Evolutionary conservation across 805 yeast genomes (phyloP).

Genomic region (Kuraishia cidri): DNA sequence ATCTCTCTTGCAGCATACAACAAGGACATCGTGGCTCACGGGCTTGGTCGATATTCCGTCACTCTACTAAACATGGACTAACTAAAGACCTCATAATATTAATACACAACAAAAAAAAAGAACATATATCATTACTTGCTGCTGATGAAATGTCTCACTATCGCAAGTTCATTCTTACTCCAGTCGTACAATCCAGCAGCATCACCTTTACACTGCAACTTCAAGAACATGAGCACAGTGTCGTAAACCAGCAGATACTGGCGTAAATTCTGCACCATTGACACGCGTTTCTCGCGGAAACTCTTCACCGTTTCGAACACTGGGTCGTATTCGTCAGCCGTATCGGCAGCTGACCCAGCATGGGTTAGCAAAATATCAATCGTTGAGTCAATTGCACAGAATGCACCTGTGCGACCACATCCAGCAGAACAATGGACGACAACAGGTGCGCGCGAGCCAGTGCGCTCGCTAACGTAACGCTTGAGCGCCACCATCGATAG

Average conservation of each 20-base stretch:
- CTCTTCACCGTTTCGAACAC: constrained; percentile 35
- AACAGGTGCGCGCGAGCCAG: constrained; percentile 49
- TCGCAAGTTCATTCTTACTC: no score
- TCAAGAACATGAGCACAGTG: no score
- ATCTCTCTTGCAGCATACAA: no score
- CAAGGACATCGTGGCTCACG: no score
- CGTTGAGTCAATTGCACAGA: constrained; percentile 60
- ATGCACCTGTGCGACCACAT: constrained; percentile 93
- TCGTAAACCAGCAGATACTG: constrained; percentile 47
- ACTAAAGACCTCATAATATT: no score
- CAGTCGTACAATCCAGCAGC: no score
- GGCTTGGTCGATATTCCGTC: no score
- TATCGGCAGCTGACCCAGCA: constrained; percentile 1
- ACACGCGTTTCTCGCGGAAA: constrained; percentile 41
- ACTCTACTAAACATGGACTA: no score
- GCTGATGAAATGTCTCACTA: no score
- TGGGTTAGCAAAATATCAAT: constrained; percentile 26
- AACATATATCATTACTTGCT: no score
- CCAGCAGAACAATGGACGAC: constrained; percentile 95
- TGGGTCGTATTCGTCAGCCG: constrained; percentile 23
- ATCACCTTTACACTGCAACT: no score
- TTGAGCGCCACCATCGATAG: constrained; percentile 40
- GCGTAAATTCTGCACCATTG: constrained; percentile 50
- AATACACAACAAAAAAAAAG: no score
- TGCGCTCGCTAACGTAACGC: constrained; percentile 8